phyloP scores from a whole-genome alignment of 306 rosid species.

The Rosa rugosa region DNA sequence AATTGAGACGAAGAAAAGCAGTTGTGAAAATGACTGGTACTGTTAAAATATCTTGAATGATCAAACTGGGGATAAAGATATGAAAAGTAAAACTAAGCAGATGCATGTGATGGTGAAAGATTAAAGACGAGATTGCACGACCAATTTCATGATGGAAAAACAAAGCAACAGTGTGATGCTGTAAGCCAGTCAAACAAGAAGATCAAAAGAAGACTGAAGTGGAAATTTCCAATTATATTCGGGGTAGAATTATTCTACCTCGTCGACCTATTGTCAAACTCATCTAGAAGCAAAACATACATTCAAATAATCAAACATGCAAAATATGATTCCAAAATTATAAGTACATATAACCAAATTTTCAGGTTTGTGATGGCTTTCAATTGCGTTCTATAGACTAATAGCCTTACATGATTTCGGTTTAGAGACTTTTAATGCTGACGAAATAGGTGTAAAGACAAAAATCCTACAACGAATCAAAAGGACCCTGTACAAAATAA shows the following conservation, averaged over 20 bases:
- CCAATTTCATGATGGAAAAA: constrained; percentile 10
- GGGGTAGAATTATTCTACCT: not conserved
- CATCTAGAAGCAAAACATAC: not conserved
- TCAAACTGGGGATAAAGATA: not conserved
- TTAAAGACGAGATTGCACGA: constrained; percentile 1
- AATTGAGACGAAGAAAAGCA: not conserved
- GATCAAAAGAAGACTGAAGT: not conserved
- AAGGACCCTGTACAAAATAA: no score
- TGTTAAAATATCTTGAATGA: not conserved
- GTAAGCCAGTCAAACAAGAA: constrained; percentile 15
- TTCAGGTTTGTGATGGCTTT: not conserved
- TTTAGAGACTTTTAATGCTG: not conserved
- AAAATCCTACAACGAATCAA: no score
- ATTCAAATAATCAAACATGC: not conserved
- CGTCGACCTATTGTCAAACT: not conserved
- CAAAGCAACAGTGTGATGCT: not conserved
- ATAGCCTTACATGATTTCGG: not conserved
- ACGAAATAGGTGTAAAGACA: not conserved
- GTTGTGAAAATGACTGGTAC: not conserved
- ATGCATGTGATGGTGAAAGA: not conserved
- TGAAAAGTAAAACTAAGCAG: not conserved
- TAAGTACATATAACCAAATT: not conserved
- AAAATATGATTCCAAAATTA: not conserved
- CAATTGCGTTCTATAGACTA: not conserved
- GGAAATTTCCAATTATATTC: not conserved